Conservation (phyloP, 78 protist genomes). For the Dictyostelium firmibasis region DNA sequence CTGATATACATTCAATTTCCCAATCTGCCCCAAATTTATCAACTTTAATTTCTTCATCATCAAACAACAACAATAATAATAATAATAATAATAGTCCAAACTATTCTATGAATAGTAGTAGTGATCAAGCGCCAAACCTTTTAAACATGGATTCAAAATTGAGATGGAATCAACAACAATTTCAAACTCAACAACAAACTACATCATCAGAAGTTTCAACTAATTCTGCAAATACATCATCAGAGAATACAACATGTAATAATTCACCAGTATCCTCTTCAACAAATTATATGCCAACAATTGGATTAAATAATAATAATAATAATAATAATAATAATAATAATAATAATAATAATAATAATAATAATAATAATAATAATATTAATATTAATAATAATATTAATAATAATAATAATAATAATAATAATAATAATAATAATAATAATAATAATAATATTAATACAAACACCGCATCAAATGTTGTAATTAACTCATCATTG, state of each 20-base stretch:
- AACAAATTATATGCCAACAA: not conserved
- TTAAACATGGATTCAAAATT: slow-evolving; percentile 1
- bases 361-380: not conserved
- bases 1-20: not conserved
- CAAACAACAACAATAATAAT: not conserved
- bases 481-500: not conserved
- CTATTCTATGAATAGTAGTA: not conserved
- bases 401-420: not conserved
- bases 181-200: not conserved
- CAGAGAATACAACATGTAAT: slow-evolving; percentile 34
- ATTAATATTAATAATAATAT: too few relatives aligned
- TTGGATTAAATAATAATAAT: too few relatives aligned
- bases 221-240: not conserved
- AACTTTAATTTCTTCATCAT: not conserved
- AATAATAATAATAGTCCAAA: not conserved
- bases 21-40: not conserved
- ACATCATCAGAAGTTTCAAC: not conserved
- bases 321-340: not conserved
- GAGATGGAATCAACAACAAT: not conserved
- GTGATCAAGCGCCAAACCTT: not conserved
- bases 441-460: not conserved
- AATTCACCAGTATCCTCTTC: slow-evolving; percentile 26
- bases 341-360: too few relatives aligned
- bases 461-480: too few relatives aligned
- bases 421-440: too few relatives aligned